Evolutionary conservation across 179 eudicot genomes (phyloP).

Genomic region (Drosera spatulata): DNA sequence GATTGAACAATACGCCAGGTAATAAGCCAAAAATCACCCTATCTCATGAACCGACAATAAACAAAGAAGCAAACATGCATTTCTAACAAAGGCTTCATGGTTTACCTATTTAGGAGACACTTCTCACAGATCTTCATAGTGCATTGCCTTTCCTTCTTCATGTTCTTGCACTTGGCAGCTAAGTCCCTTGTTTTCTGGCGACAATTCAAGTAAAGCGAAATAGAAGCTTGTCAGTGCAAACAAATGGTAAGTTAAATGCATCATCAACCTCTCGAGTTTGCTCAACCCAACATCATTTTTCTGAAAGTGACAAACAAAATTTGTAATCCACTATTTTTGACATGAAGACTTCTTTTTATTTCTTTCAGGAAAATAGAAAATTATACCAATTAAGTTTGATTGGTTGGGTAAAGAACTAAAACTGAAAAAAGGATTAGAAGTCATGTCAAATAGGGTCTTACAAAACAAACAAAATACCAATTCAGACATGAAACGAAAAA

Average conservation of each 20-base stretch:
- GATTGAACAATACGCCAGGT: not conserved
- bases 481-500: too few relatives aligned
- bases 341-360: too few relatives aligned
- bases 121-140: conserved; percentile 42
- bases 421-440: too few relatives aligned
- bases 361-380: too few relatives aligned
- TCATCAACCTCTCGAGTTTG: not conserved
- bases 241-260: too few relatives aligned
- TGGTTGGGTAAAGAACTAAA: too few relatives aligned
- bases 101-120: conserved; percentile 78
- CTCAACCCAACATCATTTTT: not conserved
- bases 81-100: not conserved
- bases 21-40: not conserved
- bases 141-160: conserved; percentile 46
- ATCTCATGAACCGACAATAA: not conserved
- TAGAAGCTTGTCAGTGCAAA: not conserved
- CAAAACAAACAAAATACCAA: too few relatives aligned
- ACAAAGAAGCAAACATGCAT: not conserved
- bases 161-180: conserved; percentile 54
- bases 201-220: conserved; percentile 32
- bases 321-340: too few relatives aligned
- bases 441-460: too few relatives aligned
- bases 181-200: conserved; percentile 76
- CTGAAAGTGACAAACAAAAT: too few relatives aligned
- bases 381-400: too few relatives aligned